Percentiles rank a stretch among this genome's conserved stretches.
phyloP scores from a whole-genome alignment of 306 rosid species.

The Inga laurina region DNA sequence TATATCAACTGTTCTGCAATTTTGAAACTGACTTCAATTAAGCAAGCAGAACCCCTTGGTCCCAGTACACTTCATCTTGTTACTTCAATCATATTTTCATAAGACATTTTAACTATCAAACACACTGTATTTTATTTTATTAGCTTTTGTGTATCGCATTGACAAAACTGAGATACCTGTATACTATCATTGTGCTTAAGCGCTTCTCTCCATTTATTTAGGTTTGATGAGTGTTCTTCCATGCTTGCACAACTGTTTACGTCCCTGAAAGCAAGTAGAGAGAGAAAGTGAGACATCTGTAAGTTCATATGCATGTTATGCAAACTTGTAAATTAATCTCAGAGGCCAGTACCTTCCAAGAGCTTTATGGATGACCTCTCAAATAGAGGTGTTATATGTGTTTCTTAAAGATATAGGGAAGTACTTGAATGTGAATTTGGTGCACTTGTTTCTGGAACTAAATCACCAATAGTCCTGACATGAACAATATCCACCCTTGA shows the following conservation, averaged over 20 bases:
- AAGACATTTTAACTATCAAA: neutral
- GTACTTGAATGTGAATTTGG: neutral
- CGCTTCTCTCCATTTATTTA: neutral
- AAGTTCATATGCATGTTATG: neutral
- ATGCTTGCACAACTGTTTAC: neutral
- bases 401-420: neutral
- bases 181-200: neutral
- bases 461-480: slow-evolving; percentile 46
- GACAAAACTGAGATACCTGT: slow-evolving; percentile 12
- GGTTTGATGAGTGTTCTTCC: neutral
- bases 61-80: neutral
- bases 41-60: neutral
- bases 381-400: neutral
- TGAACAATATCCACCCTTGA: slow-evolving; percentile 44
- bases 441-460: slow-evolving; percentile 1
- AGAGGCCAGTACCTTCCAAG: slow-evolving; percentile 18
- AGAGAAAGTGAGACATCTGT: neutral
- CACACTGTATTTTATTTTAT: neutral
- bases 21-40: neutral
- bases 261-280: neutral
- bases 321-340: neutral
- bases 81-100: neutral
- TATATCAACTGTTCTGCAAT: neutral
- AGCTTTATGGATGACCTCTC: neutral
- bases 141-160: neutral